Conservation (phyloP, 2,329 filamentous ascomycete genomes). For the Botrytis deweyae region DNA sequence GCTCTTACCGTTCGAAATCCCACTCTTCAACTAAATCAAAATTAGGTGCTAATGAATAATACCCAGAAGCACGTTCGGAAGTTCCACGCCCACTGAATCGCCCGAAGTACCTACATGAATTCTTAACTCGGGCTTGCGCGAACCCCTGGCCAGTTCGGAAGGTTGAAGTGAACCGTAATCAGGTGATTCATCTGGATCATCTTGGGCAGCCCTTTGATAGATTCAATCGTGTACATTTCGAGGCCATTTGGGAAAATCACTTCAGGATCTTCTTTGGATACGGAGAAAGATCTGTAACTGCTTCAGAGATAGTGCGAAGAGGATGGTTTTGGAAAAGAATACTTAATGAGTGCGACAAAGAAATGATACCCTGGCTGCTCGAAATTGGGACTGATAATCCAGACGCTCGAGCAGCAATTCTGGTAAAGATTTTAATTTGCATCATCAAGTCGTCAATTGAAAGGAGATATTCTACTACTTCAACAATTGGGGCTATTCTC, state of each 20-base stretch:
- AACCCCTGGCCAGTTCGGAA: not conserved
- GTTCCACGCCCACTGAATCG: not conserved
- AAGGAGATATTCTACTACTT: not conserved
- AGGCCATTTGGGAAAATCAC: not conserved
- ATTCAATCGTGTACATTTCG: not conserved
- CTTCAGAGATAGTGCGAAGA: not conserved
- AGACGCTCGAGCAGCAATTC: not conserved
- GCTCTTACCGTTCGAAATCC: not conserved
- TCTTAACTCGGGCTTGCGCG: not conserved
- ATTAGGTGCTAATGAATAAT: not conserved
- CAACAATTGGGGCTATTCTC: slow-evolving; percentile 1
- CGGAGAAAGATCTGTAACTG: not conserved
- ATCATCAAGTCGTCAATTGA: not conserved
- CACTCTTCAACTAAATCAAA: not conserved
- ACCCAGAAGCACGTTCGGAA: not conserved
- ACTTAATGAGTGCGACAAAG: not conserved
- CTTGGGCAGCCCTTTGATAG: too few species aligned
- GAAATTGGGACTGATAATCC: not conserved
- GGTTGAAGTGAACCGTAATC: not conserved
- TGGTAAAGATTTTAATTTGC: not conserved
- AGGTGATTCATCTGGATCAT: not conserved
- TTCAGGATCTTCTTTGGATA: slow-evolving; percentile 1
- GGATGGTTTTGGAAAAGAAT: not conserved
- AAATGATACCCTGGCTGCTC: not conserved
- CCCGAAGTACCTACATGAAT: not conserved